Conservation (phyloP, 805 yeast genomes). For the Saccharomycopsis sp. region DNA sequence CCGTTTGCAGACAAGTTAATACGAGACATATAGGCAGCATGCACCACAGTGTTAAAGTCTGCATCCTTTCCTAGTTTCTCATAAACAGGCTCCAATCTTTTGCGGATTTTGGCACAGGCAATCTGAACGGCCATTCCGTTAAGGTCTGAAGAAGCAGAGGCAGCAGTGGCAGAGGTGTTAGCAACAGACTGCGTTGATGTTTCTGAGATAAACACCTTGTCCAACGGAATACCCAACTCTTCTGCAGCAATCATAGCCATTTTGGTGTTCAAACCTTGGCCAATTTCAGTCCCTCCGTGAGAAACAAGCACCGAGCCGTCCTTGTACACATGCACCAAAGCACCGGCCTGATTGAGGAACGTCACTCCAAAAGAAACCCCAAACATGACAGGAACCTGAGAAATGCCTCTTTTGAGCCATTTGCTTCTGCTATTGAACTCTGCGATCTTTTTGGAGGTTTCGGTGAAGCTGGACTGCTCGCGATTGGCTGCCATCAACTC, state of each 20-base stretch:
- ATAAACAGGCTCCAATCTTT: slow-evolving; percentile 34
- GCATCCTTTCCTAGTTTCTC: slow-evolving; percentile 32
- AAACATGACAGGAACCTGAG: slow-evolving; percentile 41
- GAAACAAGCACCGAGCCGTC: slow-evolving; percentile 42
- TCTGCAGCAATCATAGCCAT: slow-evolving; percentile 43
- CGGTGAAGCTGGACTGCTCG: slow-evolving; percentile 31
- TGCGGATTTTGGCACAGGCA: slow-evolving; percentile 40
- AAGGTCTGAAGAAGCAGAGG: slow-evolving; percentile 42
- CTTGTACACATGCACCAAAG: slow-evolving; percentile 38
- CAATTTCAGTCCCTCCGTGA: slow-evolving; percentile 46
- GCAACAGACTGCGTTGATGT: slow-evolving; percentile 43
- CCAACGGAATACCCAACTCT: slow-evolving; percentile 36
- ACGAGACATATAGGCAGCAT: slow-evolving; percentile 39
- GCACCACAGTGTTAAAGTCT: slow-evolving; percentile 35
- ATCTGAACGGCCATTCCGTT: slow-evolving; percentile 44
- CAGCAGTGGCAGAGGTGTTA: slow-evolving; percentile 43
- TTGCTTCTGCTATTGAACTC: slow-evolving; percentile 34
- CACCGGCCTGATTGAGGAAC: slow-evolving; percentile 43
- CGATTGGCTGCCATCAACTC: slow-evolving; percentile 32
- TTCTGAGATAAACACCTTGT: slow-evolving; percentile 37
- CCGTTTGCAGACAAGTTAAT: slow-evolving; percentile 43
- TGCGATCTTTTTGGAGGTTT: slow-evolving; percentile 32
- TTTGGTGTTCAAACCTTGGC: slow-evolving; percentile 43
- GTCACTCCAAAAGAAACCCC: slow-evolving; percentile 42
- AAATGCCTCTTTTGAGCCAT: slow-evolving; percentile 42